Conservation (phyloP, 2,329 filamentous ascomycete genomes). For the Aspergillus costaricaensis region DNA sequence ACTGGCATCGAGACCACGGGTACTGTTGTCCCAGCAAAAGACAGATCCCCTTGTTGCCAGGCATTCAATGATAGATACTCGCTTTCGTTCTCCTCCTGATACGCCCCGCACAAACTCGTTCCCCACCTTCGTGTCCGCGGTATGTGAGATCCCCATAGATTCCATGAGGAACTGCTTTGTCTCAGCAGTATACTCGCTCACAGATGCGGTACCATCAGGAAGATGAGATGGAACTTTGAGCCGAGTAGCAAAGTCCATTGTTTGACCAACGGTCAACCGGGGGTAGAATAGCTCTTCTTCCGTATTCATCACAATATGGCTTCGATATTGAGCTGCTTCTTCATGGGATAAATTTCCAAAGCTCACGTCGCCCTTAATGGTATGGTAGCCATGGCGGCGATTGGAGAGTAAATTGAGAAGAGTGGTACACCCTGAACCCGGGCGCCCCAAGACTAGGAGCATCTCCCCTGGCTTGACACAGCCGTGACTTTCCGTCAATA, state of each 20-base stretch:
- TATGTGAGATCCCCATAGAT: conserved; percentile 59
- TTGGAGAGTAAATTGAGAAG: conserved; percentile 70
- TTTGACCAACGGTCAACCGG: conserved; percentile 52
- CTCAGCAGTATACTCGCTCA: conserved; percentile 52
- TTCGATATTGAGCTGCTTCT: conserved; percentile 51
- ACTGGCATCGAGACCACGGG: conserved; percentile 63
- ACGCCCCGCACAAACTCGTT: conserved; percentile 65
- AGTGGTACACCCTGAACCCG: conserved; percentile 69
- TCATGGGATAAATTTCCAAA: conserved; percentile 52
- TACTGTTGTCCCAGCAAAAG: conserved; percentile 66
- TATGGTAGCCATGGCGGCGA: conserved; percentile 59
- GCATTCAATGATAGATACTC: conserved; percentile 66
- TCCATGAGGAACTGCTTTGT: conserved; percentile 57
- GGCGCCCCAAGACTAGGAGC: conserved; percentile 67
- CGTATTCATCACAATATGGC: conserved; percentile 59
- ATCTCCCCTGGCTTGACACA: conserved; percentile 74
- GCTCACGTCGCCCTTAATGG: conserved; percentile 59
- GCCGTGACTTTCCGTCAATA: conserved; percentile 64
- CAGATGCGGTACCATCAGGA: conserved; percentile 63
- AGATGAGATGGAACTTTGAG: conserved; percentile 70
- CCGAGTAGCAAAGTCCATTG: conserved; percentile 61
- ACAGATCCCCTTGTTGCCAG: conserved; percentile 58
- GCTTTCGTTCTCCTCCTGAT: conserved; percentile 66
- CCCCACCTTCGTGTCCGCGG: conserved; percentile 64
- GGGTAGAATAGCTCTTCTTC: conserved; percentile 57